Base-by-base conservation (phyloP, 345 rosid species). In the Citrus sp. region DNA sequence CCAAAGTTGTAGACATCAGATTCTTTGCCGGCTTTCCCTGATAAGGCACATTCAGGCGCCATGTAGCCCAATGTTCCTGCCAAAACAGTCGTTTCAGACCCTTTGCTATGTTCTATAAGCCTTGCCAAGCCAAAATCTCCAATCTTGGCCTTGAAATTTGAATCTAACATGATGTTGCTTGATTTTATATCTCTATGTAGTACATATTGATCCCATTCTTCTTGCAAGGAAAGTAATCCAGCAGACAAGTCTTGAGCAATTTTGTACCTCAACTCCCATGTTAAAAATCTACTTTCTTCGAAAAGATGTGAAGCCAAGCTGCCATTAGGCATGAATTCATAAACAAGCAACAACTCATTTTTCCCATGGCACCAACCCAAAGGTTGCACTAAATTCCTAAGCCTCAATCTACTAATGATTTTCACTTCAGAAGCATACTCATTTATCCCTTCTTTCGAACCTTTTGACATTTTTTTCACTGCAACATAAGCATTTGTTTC, bases 1-100 rank as follows among this genome's bases (percentile, higher is more conserved):
- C 88, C 84, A 24, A 89, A 87, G 69, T 87, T 83, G n/a, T 74
- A 84, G 3, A 87, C 67, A 34, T 84, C 84, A 0, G 82, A 76
- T 78, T 88, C 85, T 10, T 80, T 79, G 32, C 0, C 32, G 4
- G 56, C 79, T 40, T 69, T 74, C 60, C 79, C 78, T n/a, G 62
- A 27, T 2, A 14, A 16, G 3, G 37, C 49, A 14, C 46, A 74
- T n/a, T 74, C 55, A 13, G 76, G 79, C 9, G 73, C 78, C 72
- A 78, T 69, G 37, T 81, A 81, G 12, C 81, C 75, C 58, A 67
- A 24, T 3, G 80, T 73, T 24, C 84, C 78, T 1, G 78, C 75
- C 65, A 81, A 49, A 32, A 49, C n/a, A 9, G 73, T 80, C 2
- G 79, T 70, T 54, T 60, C 66, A 13, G 42, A 24, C n/a, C 79